Percentiles rank a stretch among this genome's conserved stretches.
Conservation (phyloP, 1,139 yeast genomes). For the Candida sanyaensis region DNA sequence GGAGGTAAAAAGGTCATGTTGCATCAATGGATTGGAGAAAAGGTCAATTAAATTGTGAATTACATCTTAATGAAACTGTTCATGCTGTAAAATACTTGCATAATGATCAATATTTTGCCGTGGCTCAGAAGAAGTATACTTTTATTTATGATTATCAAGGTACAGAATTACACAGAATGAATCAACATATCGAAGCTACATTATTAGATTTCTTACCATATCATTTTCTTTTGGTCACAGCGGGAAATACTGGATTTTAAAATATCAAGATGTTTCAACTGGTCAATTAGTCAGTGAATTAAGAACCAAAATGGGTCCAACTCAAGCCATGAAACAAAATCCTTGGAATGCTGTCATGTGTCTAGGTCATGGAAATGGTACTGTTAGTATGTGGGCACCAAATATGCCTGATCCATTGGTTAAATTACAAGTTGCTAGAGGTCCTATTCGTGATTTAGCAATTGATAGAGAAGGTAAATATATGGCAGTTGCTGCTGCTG, state of each 20-base stretch:
- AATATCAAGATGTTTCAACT: conserved; percentile 94
- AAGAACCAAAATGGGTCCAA: conserved; percentile 88
- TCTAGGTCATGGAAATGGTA: conserved; percentile 91
- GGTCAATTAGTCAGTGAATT: conserved; percentile 83
- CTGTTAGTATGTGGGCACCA: conserved; percentile 94
- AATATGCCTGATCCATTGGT: conserved; percentile 83
- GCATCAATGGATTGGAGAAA: conserved; percentile 96
- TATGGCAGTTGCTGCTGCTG: conserved; percentile 94
- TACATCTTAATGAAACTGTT: conserved; percentile 85
- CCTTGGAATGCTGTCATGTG: conserved; percentile 97
- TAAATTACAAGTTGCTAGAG: conserved; percentile 76
- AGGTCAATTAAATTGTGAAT: conserved; percentile 78
- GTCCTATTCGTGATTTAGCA: conserved; percentile 85
- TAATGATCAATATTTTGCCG: conserved; percentile 92
- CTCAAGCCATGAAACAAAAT: conserved; percentile 83
- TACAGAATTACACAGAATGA: conserved; percentile 85
- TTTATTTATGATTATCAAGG: conserved; percentile 92
- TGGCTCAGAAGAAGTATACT: conserved; percentile 93
- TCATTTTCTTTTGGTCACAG: conserved; percentile 83
- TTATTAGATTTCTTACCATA: conserved; percentile 87
- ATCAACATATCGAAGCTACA: conserved; percentile 86
- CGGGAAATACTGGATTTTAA: conserved; percentile 87
- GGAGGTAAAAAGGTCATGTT: conserved; percentile 92
- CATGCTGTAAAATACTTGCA: conserved; percentile 89
- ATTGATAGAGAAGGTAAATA: conserved; percentile 90